phyloP scores from a whole-genome alignment of 1,139 yeast species.

The Geotrichum citri-aurantii region DNA sequence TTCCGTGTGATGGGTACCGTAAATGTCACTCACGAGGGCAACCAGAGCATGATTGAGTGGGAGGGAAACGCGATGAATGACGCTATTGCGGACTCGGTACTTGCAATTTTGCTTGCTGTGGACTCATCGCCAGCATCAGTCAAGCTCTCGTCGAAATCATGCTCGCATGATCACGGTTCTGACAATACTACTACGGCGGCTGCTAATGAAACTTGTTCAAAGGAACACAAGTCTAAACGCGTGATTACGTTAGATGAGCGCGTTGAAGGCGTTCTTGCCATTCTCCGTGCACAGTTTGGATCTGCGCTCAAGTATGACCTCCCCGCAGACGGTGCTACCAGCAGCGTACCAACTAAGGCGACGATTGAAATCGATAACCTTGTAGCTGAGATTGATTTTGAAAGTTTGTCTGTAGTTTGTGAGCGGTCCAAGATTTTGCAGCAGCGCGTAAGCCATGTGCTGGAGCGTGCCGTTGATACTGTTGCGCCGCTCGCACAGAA shows the following conservation, averaged over 20 bases:
- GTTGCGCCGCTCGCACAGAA: slow-evolving; percentile 64
- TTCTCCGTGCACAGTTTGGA: slow-evolving; percentile 84
- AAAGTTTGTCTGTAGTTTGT: slow-evolving; percentile 65
- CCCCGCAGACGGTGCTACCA: slow-evolving; percentile 47
- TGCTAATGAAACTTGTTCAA: background rate
- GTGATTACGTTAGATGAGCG: slow-evolving; percentile 41
- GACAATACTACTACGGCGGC: background rate
- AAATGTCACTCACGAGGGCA: slow-evolving; percentile 28
- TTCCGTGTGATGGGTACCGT: slow-evolving; percentile 47
- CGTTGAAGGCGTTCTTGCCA: slow-evolving; percentile 54
- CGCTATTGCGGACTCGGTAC: slow-evolving; percentile 88
- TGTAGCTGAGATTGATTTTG: slow-evolving; percentile 63
- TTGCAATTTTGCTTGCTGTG: slow-evolving; percentile 83
- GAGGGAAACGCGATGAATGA: slow-evolving; percentile 84
- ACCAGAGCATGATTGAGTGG: slow-evolving; percentile 67
- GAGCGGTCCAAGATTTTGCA: slow-evolving; percentile 60
- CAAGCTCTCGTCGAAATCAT: slow-evolving; percentile 62
- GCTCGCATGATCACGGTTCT: slow-evolving; percentile 32
- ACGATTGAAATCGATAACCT: slow-evolving; percentile 70
- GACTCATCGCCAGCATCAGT: slow-evolving; percentile 96
- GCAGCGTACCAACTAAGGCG: slow-evolving; percentile 39
- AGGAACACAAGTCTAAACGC: slow-evolving; percentile 11
- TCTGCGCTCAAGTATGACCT: background rate
- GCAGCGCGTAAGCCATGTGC: slow-evolving; percentile 76
- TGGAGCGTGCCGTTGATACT: slow-evolving; percentile 69